These are phyloP conservation scores for Ogataea methylovora DNA, from an alignment of 805 yeast species.

Conservation along the genomic window DNA sequence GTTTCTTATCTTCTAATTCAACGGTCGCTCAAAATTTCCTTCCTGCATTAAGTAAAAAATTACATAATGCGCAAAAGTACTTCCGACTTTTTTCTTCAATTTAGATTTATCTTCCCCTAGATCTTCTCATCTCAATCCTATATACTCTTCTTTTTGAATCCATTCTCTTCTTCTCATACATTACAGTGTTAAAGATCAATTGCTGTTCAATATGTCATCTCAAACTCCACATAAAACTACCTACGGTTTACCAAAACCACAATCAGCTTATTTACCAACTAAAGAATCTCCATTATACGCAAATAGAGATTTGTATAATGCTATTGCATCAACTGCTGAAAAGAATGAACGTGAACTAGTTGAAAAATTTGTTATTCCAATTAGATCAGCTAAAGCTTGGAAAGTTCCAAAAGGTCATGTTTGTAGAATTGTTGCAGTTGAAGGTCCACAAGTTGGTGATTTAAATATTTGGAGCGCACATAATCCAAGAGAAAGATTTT, in stretches of 20 bases:
- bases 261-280: slow-evolving; percentile 51
- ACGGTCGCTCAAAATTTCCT: no score
- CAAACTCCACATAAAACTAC: slow-evolving; percentile 17
- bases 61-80: no score
- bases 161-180: no score
- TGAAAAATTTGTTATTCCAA: slow-evolving; percentile 37
- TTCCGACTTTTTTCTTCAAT: no score
- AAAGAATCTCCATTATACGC: slow-evolving; percentile 47
- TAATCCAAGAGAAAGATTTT: slow-evolving; percentile 56
- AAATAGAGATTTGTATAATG: slow-evolving; percentile 37
- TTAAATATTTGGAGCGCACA: slow-evolving; percentile 55
- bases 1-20: no score
- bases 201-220: slow-evolving; percentile 12
- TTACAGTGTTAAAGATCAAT: no score
- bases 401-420: slow-evolving; percentile 54
- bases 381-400: slow-evolving; percentile 55
- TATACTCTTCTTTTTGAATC: no score
- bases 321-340: slow-evolving; percentile 28
- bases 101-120: no score
- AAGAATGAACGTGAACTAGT: slow-evolving; percentile 34
- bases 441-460: slow-evolving; percentile 69
- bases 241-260: slow-evolving; percentile 30
- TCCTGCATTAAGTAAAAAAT: no score
- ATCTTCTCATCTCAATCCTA: no score
- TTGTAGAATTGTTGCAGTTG: slow-evolving; percentile 54